Conservation (phyloP, 257 asterid species). For the Ballota nigra region DNA sequence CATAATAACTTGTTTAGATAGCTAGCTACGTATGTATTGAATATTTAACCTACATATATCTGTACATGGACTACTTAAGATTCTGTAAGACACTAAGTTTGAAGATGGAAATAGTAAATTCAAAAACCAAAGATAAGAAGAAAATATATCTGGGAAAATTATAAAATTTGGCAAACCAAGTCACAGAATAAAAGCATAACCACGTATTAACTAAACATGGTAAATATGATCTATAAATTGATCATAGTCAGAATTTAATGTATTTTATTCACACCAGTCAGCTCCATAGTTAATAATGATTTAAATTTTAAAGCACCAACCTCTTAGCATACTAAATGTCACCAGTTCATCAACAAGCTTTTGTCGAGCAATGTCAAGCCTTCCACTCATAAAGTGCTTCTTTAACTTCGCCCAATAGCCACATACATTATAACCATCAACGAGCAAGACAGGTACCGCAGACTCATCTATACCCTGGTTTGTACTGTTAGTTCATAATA, state of each 20-base stretch:
- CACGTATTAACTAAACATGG: background rate
- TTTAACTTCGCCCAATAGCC: conserved; percentile 96
- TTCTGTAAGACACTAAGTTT: too few species aligned
- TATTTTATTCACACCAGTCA: background rate
- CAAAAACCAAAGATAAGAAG: background rate
- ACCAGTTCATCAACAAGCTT: conserved; percentile 90
- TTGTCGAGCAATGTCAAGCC: conserved; percentile 91
- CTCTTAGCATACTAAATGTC: conserved; percentile 81
- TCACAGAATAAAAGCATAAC: background rate
- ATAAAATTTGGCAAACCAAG: background rate
- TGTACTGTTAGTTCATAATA: conserved; percentile 54
- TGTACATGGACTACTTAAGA: too few species aligned
- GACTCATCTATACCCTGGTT: conserved; percentile 66
- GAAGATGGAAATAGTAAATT: background rate
- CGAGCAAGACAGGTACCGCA: conserved; percentile 86
- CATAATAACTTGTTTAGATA: background rate
- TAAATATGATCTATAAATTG: background rate
- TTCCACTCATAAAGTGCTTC: conserved; percentile 82
- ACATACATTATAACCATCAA: conserved; percentile 96
- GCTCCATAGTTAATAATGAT: conserved; percentile 14
- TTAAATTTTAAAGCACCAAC: conserved; percentile 46
- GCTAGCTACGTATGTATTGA: background rate
- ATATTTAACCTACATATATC: background rate
- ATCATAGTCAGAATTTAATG: background rate
- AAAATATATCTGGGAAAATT: background rate